Base-by-base conservation (phyloP, 352 stramenopile genomes). In the Phytophthora uliginosa region DNA sequence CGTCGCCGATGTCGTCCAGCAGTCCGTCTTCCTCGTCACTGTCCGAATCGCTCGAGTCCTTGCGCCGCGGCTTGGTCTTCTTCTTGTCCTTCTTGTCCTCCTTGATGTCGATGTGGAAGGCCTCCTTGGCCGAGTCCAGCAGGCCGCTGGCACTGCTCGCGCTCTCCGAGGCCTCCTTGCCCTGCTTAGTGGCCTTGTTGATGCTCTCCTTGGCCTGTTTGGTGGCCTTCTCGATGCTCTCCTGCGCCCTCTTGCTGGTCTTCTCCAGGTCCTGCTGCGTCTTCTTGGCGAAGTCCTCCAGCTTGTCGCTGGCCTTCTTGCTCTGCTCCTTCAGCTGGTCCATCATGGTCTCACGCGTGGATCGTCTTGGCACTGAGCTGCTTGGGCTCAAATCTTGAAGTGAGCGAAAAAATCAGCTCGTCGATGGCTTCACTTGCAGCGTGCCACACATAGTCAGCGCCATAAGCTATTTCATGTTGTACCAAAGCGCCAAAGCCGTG, bases 321-420 rank as follows among this genome's bases (percentile, higher is more conserved):
- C 73, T 76, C 70, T 84, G 73, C 55, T 84, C 70, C 71, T 84
- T 84, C 50, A 84, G 47, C 34, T 84, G 77, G 51, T 84, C 77
- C 74, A 84, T 82, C 75, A 77, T 81, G n/a, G 42, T 63, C 40
- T 62, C 55, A 62, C 55, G 36, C 20, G 48, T 15, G 51, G 26
- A 5, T 50, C 45, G 61, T 62, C 59, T 66, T 66, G 42, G 42
- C 42, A 15, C 42, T 50, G 42, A 52, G 56, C 20, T 51, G 38
- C 54, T 53, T 53, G 22, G 9, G 40, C 38, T 66, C 51, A 53
- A 74, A 74, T 74, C 51, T 55, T 22, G 45, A 70, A 74, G 26
- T 69, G 59, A 47, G 33, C 17, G 13, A 36, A 50, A 20, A 57
- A 57, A 76, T 69, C 62, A 65, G 7, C 34, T 42, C 26, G 33